Conservation (phyloP, 495 filamentous ascomycete species). For the Podospora tetraspora region DNA sequence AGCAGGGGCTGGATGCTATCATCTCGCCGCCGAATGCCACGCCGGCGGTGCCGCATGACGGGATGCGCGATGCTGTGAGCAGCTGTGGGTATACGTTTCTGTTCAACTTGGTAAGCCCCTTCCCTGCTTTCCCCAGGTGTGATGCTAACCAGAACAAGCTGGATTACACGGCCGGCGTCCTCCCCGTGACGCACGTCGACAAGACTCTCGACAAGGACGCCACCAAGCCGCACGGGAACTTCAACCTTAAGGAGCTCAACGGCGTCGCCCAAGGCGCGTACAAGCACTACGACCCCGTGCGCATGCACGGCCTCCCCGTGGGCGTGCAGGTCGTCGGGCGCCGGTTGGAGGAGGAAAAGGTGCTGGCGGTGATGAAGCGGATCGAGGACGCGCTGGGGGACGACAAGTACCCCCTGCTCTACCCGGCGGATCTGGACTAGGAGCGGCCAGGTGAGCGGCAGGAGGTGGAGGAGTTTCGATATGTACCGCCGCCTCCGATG, state of each 20-base stretch:
- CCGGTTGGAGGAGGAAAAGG: slow-evolving; percentile 87
- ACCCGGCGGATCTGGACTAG: slow-evolving; percentile 32
- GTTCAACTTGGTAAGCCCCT: slow-evolving; percentile 70
- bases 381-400: slow-evolving; percentile 68
- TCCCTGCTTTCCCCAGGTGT: background rate
- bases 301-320: slow-evolving; percentile 85
- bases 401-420: slow-evolving; percentile 60
- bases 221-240: slow-evolving; percentile 48
- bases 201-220: slow-evolving; percentile 48
- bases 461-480: background rate
- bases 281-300: slow-evolving; percentile 74
- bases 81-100: slow-evolving; percentile 94
- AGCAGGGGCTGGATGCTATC: slow-evolving; percentile 67
- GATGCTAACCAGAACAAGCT: slow-evolving; percentile 39
- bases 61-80: slow-evolving; percentile 79
- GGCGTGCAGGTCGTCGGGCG: slow-evolving; percentile 82
- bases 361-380: slow-evolving; percentile 75
- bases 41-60: slow-evolving; percentile 81
- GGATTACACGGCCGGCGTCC: slow-evolving; percentile 79
- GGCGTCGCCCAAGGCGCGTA: slow-evolving; percentile 79
- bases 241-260: slow-evolving; percentile 61
- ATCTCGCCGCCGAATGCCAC: slow-evolving; percentile 84
- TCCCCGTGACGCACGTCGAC: slow-evolving; percentile 86
- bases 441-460: background rate
- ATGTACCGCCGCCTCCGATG: background rate